Percentiles rank a stretch among this genome's conserved stretches.
Conservation (phyloP, 495 filamentous ascomycete genomes). For the Lepidopterella palustris region DNA sequence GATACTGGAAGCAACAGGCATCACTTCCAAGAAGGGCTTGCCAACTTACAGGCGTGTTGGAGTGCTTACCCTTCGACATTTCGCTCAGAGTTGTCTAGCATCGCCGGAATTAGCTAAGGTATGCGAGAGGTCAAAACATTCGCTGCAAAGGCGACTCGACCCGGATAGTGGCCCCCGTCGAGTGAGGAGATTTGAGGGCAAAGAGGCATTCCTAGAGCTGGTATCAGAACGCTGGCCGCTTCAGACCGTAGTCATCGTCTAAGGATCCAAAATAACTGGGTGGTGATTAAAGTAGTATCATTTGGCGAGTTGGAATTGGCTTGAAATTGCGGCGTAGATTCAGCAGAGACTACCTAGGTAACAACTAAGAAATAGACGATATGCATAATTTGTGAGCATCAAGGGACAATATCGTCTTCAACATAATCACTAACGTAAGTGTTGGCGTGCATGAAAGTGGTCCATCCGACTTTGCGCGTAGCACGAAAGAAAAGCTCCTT, state of each 20-base stretch:
- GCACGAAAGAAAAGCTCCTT: too few species aligned
- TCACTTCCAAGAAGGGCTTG: background rate
- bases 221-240: background rate
- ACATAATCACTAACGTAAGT: too few species aligned
- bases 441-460: too few species aligned
- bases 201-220: background rate
- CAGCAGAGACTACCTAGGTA: background rate
- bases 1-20: slow-evolving; percentile 5
- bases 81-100: background rate
- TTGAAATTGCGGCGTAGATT: background rate
- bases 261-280: background rate
- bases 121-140: slow-evolving; percentile 28
- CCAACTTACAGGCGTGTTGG: slow-evolving; percentile 1
- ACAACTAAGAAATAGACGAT: too few species aligned
- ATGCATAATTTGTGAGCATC: too few species aligned
- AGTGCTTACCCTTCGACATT: slow-evolving; percentile 3
- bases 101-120: slow-evolving; percentile 24
- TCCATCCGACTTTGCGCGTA: too few species aligned
- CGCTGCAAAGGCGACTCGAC: background rate
- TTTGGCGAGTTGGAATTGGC: too few species aligned
- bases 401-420: too few species aligned
- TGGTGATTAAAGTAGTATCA: too few species aligned
- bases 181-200: background rate
- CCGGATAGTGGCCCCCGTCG: background rate
- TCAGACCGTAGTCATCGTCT: background rate